phyloP scores from a whole-genome alignment of 805 yeast genomes.

The Starmerella vaccinii region DNA sequence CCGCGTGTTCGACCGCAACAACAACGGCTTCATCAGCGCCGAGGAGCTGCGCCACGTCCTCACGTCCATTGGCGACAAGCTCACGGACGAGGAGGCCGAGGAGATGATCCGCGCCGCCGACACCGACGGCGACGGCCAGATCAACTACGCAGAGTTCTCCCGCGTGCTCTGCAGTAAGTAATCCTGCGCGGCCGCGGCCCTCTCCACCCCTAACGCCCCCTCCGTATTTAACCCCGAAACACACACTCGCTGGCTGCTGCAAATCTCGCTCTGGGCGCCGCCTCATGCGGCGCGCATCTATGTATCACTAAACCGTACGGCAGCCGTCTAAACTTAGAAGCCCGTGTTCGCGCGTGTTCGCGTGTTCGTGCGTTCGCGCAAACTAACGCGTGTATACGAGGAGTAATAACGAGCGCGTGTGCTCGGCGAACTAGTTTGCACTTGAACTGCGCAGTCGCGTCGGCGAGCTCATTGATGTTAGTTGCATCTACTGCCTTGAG shows the following conservation, averaged over 20 bases:
- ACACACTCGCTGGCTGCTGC: not conserved
- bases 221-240: not conserved
- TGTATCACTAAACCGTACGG: not conserved
- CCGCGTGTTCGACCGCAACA: conserved; percentile 87
- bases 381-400: no score
- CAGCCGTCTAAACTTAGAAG: no score
- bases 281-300: not conserved
- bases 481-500: no score
- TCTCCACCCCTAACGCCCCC: no score
- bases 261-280: not conserved
- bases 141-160: conserved; percentile 93
- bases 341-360: not conserved
- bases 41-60: conserved; percentile 94
- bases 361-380: not conserved
- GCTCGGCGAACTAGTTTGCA: no score
- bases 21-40: conserved; percentile 93
- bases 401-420: no score
- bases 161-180: conserved; percentile 46
- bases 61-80: conserved; percentile 94
- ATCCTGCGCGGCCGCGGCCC: not conserved
- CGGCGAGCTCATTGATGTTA: no score
- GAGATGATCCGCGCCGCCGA: conserved; percentile 96
- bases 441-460: no score
- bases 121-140: conserved; percentile 85
- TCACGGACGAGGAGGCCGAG: conserved; percentile 93